Evolutionary conservation across 805 yeast species (phyloP).

Genomic region (Metschnikowia continentalis): DNA sequence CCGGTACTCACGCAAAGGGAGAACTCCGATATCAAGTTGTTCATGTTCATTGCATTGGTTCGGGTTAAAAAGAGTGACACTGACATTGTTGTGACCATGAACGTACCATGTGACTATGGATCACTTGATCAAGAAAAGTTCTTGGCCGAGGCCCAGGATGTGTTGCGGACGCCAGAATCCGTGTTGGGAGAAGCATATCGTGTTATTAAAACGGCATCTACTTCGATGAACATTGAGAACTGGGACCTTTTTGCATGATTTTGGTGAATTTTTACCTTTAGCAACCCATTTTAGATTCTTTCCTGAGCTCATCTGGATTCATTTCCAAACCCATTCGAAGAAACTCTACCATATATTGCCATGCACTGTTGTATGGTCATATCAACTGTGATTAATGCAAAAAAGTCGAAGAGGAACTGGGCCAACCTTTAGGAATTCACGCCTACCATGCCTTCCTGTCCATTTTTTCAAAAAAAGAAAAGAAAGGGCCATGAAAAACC

Average conservation of each 20-base stretch:
- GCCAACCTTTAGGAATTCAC: no score
- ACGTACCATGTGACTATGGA: slow-evolving; percentile 42
- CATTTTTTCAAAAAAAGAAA: no score
- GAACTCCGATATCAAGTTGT: slow-evolving; percentile 22
- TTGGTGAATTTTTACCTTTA: no score
- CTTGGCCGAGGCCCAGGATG: slow-evolving; percentile 8
- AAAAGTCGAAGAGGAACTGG: no score
- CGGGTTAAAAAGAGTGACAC: slow-evolving; percentile 50
- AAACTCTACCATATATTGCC: no score
- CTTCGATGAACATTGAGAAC: slow-evolving; percentile 36
- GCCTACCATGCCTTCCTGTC: no score
- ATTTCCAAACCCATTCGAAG: no score
- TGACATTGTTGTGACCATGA: slow-evolving; percentile 59
- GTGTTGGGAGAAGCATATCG: slow-evolving; percentile 16
- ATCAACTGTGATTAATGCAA: no score
- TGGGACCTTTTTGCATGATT: slow-evolving; percentile 29
- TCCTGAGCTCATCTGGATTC: no score
- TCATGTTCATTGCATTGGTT: slow-evolving; percentile 54
- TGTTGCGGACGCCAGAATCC: not conserved
- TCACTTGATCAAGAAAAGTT: slow-evolving; percentile 10
- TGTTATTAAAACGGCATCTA: slow-evolving; percentile 25
- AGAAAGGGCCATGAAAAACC: no score
- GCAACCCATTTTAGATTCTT: no score
- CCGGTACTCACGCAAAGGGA: slow-evolving; percentile 16
- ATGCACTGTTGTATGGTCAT: no score